Evolutionary conservation across 225 moss, liverwort and hornwort genomes (phyloP), one percentile per base, ranked within the genome.

Genomic region (Neckera pumila): DNA sequence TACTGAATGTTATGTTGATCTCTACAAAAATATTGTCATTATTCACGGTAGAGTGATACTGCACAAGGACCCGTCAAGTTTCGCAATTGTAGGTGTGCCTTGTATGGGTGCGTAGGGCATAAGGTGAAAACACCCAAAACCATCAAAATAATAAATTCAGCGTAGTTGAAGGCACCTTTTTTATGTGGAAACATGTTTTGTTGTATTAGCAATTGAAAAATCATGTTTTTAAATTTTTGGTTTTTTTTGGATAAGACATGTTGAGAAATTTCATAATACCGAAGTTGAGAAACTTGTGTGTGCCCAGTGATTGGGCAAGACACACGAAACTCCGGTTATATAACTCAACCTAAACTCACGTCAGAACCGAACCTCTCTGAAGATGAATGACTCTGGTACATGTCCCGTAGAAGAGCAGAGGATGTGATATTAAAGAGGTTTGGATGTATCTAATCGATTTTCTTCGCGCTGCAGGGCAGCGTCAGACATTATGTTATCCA

Each of bases 31-130:
- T n/a, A 47, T 47, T 47, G 47, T 11, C 22, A 19, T 10, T 19
- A 19, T 66, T 21, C n/a, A 21, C 11, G 36, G 9, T n/a, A 21
- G 2, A 36, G 3, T 66, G n/a, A 36, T 12, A 21, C 12, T 20
- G 36, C 21, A 21, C 21, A n/a, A 67, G 10, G 7, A 1, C 6
- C 0, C 3, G 5, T 65, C 64, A 33, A 64, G 11, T 19, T 36
- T 11, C 36, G 36, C 4, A 63, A 4, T 17, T 63, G 33, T 0
- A 63, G 4, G 33, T 17, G 17, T 2, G 7, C 17, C 2, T 1
- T 9, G 16, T 0, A 6, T 9, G 9, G 63, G 9, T 9, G 31
- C 13, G 1, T 4, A 7, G 4, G 64, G 33, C 4, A 30, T 6
- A 16, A 61, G 61, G 28, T 61, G 30, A 14, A 61, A 61, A 61